Conservation (phyloP, 352 stramenopile species). For the Pilasporangium apinafurcum region DNA sequence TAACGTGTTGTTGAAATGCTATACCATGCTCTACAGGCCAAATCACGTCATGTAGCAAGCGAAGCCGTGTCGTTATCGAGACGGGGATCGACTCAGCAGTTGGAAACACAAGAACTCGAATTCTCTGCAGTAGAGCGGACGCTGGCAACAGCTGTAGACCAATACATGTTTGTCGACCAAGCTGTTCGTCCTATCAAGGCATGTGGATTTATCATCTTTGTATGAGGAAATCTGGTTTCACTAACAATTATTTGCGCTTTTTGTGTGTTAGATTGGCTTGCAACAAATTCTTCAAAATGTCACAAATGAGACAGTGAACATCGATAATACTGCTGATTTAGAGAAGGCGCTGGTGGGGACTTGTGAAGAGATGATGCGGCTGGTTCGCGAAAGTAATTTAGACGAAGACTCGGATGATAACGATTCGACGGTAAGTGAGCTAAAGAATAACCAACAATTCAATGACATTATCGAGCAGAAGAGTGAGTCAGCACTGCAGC, state of each 20-base stretch:
- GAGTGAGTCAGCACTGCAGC: background rate
- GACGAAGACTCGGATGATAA: background rate
- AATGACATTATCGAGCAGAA: constrained; percentile 3
- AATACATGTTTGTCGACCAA: constrained; percentile 83
- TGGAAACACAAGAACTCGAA: constrained; percentile 68
- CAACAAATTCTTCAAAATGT: constrained; percentile 79
- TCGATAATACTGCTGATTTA: constrained; percentile 53
- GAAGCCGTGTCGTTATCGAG: constrained; percentile 60
- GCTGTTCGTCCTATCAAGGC: constrained; percentile 75
- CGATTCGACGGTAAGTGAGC: no score
- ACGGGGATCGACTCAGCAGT: constrained; percentile 48
- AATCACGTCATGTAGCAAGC: constrained; percentile 32
- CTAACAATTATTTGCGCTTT: background rate
- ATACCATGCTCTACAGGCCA: constrained; percentile 13
- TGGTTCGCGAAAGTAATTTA: constrained; percentile 32
- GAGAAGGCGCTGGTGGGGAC: constrained; percentile 50
- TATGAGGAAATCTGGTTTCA: background rate
- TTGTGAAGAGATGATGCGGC: constrained; percentile 72
- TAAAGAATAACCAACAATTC: background rate
- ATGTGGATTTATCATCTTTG: background rate
- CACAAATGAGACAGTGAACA: constrained; percentile 59
- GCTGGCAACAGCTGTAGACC: constrained; percentile 64
- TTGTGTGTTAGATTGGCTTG: constrained; percentile 48
- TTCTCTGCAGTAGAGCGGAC: constrained; percentile 50
- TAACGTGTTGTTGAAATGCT: no score